phyloP scores from a whole-genome alignment of 305 asterid species.

The Fraxinus greggii region DNA sequence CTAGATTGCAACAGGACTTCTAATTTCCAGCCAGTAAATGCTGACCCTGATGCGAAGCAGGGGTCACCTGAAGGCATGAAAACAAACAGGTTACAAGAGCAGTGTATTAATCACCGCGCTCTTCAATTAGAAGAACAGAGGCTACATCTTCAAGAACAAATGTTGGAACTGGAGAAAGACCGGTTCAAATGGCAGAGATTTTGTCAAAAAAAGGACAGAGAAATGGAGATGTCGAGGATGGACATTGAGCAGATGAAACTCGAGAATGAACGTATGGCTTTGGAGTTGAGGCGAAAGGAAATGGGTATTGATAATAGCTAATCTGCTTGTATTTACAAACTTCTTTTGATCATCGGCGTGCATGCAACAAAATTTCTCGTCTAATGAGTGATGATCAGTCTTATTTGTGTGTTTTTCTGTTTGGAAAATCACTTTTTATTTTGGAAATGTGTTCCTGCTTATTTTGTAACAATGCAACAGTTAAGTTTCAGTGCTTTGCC shows the following conservation, averaged over 20 bases:
- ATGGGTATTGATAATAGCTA: slow-evolving; percentile 40
- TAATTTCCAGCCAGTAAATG: slow-evolving; percentile 32
- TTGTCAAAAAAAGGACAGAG: slow-evolving; percentile 67
- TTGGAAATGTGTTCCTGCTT: background rate
- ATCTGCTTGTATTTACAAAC: background rate
- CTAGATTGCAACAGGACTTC: slow-evolving; percentile 23
- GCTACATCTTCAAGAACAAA: slow-evolving; percentile 56
- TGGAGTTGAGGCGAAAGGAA: slow-evolving; percentile 70
- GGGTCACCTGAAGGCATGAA: slow-evolving; percentile 31
- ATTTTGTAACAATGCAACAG: background rate
- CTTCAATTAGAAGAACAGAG: slow-evolving; percentile 61
- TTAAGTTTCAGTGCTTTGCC: slow-evolving; percentile 11
- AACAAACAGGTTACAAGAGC: slow-evolving; percentile 35
- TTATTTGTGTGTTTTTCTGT: background rate
- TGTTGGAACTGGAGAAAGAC: slow-evolving; percentile 78
- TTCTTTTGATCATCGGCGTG: background rate
- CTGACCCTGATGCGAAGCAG: slow-evolving; percentile 30
- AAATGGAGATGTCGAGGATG: slow-evolving; percentile 51
- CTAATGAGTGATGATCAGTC: background rate
- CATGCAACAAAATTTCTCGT: background rate
- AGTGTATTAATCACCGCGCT: slow-evolving; percentile 38
- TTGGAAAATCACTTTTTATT: background rate
- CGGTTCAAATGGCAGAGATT: slow-evolving; percentile 72
- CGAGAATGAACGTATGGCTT: slow-evolving; percentile 61
- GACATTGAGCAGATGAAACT: slow-evolving; percentile 76